Conservation (phyloP, 73 alveolate genomes). For the Tetrahymena malaccensis region DNA sequence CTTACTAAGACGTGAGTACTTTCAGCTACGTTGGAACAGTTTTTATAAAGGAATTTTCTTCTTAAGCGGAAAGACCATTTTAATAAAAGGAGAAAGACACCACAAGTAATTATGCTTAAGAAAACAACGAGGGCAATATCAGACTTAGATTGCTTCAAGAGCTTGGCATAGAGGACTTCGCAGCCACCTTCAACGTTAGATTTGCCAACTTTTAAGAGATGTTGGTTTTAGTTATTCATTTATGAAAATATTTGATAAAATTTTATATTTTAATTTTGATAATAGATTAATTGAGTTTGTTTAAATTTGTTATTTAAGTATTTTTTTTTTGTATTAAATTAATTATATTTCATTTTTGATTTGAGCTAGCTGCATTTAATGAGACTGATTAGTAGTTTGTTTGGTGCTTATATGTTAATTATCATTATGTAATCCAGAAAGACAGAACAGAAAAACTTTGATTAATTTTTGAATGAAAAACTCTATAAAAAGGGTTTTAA, state of each 20-base stretch:
- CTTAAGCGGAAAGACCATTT: neutral
- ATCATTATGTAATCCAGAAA: neutral
- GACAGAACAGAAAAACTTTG: neutral
- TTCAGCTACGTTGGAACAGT: neutral
- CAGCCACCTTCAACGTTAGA: neutral
- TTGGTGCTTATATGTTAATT: neutral
- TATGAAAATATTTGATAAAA: no score
- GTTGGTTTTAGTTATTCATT: neutral
- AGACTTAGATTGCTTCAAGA: neutral
- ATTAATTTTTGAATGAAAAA: neutral
- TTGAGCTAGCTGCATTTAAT: neutral
- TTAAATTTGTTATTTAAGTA: neutral
- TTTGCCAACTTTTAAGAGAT: neutral
- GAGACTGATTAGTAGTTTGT: neutral
- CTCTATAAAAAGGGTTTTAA: neutral
- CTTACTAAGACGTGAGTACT: neutral
- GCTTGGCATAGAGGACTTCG: neutral
- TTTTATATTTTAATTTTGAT: no score
- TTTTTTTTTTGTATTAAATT: neutral
- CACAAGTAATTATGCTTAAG: neutral
- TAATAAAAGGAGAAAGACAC: neutral
- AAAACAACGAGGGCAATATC: neutral
- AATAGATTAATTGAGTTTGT: neutral
- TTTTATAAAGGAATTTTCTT: neutral
- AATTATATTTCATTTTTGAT: neutral